Conservation (phyloP, 1,284 basidiomycete genomes). For the Cryptococcus hybrid region DNA sequence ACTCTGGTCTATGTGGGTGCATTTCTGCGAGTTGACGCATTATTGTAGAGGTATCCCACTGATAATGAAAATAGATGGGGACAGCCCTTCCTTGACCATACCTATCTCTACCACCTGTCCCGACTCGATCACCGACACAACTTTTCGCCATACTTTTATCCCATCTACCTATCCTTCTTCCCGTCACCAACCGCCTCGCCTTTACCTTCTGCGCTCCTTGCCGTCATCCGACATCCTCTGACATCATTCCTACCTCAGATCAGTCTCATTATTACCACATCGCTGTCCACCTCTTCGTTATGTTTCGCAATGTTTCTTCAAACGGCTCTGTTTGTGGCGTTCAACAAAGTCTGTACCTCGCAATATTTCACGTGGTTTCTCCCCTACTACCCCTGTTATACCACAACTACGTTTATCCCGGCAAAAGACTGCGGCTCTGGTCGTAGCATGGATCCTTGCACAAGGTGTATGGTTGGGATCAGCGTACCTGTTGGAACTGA, state of each 20-base stretch:
- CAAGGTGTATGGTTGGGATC: conserved; percentile 77
- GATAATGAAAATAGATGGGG: conserved; percentile 71
- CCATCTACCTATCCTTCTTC: conserved; percentile 68
- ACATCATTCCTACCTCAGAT: conserved; percentile 53
- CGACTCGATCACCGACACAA: conserved; percentile 96
- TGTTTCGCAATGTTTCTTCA: conserved; percentile 78
- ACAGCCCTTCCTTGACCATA: conserved; percentile 82
- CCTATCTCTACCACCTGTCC: conserved; percentile 89
- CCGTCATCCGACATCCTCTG: conserved; percentile 36
- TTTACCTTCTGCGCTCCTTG: conserved; percentile 46
- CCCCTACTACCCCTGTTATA: conserved; percentile 78
- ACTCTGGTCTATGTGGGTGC: conserved; percentile 74
- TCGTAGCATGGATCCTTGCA: conserved; percentile 68
- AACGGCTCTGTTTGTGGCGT: conserved; percentile 84
- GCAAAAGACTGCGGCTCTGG: conserved; percentile 51
- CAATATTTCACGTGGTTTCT: conserved; percentile 99
- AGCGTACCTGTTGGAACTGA: conserved; percentile 85
- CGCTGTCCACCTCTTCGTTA: conserved; percentile 53
- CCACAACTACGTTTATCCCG: conserved; percentile 61
- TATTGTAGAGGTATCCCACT: not conserved
- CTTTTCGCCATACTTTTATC: conserved; percentile 96
- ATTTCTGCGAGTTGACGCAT: not conserved
- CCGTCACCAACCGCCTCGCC: conserved; percentile 1
- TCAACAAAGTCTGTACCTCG: conserved; percentile 98
- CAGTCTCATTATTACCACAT: conserved; percentile 33